Evolutionary conservation across 306 rosid genomes (phyloP).

Genomic region (Rubus parviflorus): DNA sequence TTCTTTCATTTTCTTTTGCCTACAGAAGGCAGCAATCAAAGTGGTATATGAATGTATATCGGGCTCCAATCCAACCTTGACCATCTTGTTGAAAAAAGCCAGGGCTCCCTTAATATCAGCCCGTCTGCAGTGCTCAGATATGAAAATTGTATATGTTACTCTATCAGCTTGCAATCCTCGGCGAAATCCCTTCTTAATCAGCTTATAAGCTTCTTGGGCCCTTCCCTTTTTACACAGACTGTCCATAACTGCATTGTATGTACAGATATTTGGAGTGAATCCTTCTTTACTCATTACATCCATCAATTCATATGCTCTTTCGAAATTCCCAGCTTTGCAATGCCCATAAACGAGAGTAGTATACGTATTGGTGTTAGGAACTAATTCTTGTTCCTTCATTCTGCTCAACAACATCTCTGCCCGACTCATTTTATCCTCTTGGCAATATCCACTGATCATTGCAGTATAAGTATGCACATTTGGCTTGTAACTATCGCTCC

Average conservation of each 20-base stretch:
- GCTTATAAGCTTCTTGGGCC: conserved; percentile 59
- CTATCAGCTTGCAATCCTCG: conserved; percentile 54
- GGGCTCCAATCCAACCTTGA: conserved; percentile 68
- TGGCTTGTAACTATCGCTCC: conserved; percentile 76
- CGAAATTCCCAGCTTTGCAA: conserved; percentile 67
- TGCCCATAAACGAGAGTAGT: conserved; percentile 77
- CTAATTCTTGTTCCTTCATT: conserved; percentile 85
- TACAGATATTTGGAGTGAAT: conserved; percentile 62
- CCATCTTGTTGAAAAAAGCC: conserved; percentile 74
- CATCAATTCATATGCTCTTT: conserved; percentile 65
- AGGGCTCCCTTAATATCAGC: conserved; percentile 55
- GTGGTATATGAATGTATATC: conserved; percentile 78
- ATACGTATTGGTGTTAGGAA: conserved; percentile 75
- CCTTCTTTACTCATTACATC: conserved; percentile 67
- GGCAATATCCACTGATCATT: conserved; percentile 85
- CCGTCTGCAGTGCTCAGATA: conserved; percentile 68
- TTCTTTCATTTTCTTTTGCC: conserved; percentile 64
- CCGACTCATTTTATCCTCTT: conserved; percentile 63
- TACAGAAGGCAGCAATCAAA: conserved; percentile 68
- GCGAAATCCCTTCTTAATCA: conserved; percentile 46
- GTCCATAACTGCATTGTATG: conserved; percentile 74
- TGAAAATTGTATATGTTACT: conserved; percentile 74
- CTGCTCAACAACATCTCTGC: conserved; percentile 82
- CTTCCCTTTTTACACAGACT: conserved; percentile 77
- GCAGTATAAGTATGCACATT: conserved; percentile 83